Percentiles rank a stretch among this genome's conserved stretches.
Conservation (phyloP, 2,329 filamentous ascomycete species). For the Didymella exigua region DNA sequence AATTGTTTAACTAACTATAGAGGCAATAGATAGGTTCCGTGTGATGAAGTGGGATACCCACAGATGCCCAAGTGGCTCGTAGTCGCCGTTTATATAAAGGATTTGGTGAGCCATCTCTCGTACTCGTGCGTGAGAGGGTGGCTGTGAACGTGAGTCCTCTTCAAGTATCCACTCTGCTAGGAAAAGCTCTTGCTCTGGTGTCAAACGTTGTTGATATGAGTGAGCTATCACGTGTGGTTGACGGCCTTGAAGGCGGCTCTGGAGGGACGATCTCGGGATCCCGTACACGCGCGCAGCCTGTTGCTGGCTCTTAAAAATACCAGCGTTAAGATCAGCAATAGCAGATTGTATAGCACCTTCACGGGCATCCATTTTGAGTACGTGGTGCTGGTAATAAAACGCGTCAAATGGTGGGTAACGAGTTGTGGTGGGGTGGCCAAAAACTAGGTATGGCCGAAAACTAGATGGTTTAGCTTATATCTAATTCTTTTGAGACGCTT, state of each 20-base stretch:
- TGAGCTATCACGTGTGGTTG: too few relatives aligned
- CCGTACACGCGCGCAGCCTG: conserved; percentile 12
- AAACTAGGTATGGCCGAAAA: too few relatives aligned
- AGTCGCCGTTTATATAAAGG: too few relatives aligned
- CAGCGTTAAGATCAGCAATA: conserved; percentile 14
- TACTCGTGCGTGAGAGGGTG: conserved; percentile 17
- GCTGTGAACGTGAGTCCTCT: too few relatives aligned
- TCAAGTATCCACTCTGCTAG: too few relatives aligned
- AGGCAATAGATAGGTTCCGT: too few relatives aligned
- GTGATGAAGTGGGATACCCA: too few relatives aligned
- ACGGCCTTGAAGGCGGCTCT: conserved; percentile 4
- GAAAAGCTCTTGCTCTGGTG: too few relatives aligned
- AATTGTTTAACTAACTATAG: too few relatives aligned
- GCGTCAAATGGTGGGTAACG: neutral
- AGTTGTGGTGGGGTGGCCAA: conserved; percentile 7
- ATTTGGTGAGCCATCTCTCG: conserved; percentile 22
- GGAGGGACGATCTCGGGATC: conserved; percentile 12
- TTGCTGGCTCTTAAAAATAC: conserved; percentile 14
- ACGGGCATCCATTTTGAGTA: conserved; percentile 10
- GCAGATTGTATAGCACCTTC: conserved; percentile 14
- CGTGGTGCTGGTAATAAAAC: neutral
- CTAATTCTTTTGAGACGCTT: too few relatives aligned
- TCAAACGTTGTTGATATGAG: too few relatives aligned
- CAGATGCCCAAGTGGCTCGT: too few relatives aligned
- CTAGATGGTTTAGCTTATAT: neutral